Conservation (phyloP, 805 yeast species). For the Yamadazyma paraphyllophila region DNA sequence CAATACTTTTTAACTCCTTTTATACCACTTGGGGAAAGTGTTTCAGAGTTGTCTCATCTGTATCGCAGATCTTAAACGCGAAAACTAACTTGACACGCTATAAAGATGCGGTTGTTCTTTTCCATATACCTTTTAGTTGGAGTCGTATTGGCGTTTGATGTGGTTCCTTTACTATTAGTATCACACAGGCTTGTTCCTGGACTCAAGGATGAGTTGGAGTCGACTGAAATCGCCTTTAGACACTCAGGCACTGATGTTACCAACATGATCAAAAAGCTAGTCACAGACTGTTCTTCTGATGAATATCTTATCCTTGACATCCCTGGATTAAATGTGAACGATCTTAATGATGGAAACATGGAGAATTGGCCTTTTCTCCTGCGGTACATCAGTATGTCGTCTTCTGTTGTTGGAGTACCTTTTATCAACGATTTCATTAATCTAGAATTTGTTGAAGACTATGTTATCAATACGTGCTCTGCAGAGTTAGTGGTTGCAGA, state of each 20-base stretch:
- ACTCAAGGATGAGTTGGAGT: conserved; percentile 19
- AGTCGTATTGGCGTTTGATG: conserved; percentile 8
- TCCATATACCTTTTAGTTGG: not conserved
- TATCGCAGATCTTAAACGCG: not conserved
- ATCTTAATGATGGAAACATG: conserved; percentile 28
- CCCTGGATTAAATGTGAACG: conserved; percentile 36
- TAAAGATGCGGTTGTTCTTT: conserved; percentile 1
- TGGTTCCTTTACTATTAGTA: conserved; percentile 37
- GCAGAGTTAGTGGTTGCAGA: conserved; percentile 48
- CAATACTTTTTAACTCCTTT: too few relatives aligned
- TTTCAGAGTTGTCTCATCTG: not conserved
- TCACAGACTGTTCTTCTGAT: conserved; percentile 41
- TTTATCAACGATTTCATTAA: conserved; percentile 43
- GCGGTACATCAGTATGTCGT: conserved; percentile 51
- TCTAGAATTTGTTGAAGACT: conserved; percentile 40
- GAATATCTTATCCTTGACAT: conserved; percentile 35
- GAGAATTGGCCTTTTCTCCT: conserved; percentile 48
- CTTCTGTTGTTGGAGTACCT: conserved; percentile 61
- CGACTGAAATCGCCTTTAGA: conserved; percentile 17
- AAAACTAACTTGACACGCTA: not conserved
- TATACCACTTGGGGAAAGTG: not conserved
- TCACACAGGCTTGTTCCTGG: conserved; percentile 39
- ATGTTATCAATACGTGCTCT: conserved; percentile 48
- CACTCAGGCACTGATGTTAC: conserved; percentile 27
- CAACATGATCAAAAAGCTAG: conserved; percentile 33